Evolutionary conservation across 2,329 filamentous ascomycete genomes (phyloP).

Genomic region (Volutella citrinella): DNA sequence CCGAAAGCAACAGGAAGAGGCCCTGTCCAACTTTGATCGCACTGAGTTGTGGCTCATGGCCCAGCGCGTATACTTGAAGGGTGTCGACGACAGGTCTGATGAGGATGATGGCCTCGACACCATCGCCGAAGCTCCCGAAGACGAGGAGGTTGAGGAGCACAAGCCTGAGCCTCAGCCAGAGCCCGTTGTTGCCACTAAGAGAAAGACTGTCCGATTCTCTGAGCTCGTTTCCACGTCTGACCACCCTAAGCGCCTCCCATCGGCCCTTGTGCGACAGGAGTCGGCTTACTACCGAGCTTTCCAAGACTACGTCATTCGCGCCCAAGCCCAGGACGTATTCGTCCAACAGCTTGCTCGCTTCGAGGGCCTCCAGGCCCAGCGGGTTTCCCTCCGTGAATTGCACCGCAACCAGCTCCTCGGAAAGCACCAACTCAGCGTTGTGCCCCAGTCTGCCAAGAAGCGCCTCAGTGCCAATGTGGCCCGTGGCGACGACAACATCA

Average conservation of each 20-base stretch:
- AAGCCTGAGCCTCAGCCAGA: conserved; percentile 27
- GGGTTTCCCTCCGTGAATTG: conserved; percentile 67
- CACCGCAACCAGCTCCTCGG: conserved; percentile 82
- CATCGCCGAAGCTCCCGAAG: conserved; percentile 33
- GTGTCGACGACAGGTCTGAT: conserved; percentile 50
- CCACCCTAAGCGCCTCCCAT: conserved; percentile 48
- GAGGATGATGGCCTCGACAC: conserved; percentile 36
- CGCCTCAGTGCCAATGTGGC: conserved; percentile 70
- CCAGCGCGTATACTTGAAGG: conserved; percentile 73
- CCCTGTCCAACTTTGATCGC: conserved; percentile 74
- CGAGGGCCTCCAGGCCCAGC: conserved; percentile 81
- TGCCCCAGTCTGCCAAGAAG: conserved; percentile 67
- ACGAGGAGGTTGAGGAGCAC: conserved; percentile 20
- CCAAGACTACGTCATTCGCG: conserved; percentile 66
- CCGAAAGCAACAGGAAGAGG: conserved; percentile 66
- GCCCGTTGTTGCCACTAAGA: conserved; percentile 37
- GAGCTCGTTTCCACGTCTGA: conserved; percentile 45
- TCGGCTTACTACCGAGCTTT: conserved; percentile 89
- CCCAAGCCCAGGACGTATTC: conserved; percentile 71
- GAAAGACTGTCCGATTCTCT: conserved; percentile 77
- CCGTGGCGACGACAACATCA: conserved; percentile 64
- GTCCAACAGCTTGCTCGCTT: conserved; percentile 81
- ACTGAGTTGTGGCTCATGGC: conserved; percentile 84
- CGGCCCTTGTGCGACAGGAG: conserved; percentile 57
- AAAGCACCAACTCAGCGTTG: conserved; percentile 74